A percentile compares a stretch with the other conserved stretches of the same genome.
Conservation (phyloP, 2,329 filamentous ascomycete species). For the Colletotrichum lentis region DNA sequence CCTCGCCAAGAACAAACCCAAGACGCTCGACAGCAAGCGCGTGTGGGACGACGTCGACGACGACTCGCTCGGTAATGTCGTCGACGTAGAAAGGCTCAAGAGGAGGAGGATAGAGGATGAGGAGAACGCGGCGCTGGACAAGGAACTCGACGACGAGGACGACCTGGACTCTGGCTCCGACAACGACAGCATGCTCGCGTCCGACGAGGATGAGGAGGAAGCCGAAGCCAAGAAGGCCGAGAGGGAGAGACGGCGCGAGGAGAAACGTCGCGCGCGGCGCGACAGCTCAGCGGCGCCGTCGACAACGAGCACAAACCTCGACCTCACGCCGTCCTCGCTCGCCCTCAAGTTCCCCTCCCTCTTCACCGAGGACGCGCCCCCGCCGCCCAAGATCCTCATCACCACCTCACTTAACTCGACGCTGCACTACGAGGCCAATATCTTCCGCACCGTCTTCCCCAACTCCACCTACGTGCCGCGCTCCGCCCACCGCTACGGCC, state of each 20-base stretch:
- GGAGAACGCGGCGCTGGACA: conserved; percentile 52
- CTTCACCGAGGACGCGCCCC: conserved; percentile 66
- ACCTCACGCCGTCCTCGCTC: conserved; percentile 68
- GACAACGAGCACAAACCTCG: conserved; percentile 69
- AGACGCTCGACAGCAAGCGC: conserved; percentile 86
- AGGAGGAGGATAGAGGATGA: conserved; percentile 63
- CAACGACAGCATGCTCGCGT: conserved; percentile 78
- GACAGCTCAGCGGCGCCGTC: conserved; percentile 65
- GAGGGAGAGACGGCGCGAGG: conserved; percentile 41
- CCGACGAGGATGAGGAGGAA: conserved; percentile 62
- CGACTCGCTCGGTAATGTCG: conserved; percentile 63
- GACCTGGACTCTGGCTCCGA: conserved; percentile 63
- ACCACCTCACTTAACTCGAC: conserved; percentile 91
- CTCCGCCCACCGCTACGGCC: conserved; percentile 80
- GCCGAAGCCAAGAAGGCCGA: conserved; percentile 55
- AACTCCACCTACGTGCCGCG: conserved; percentile 88
- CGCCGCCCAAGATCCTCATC: conserved; percentile 83
- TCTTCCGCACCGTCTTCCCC: conserved; percentile 84
- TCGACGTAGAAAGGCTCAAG: conserved; percentile 68
- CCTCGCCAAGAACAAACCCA: conserved; percentile 78
- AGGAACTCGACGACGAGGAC: conserved; percentile 48
- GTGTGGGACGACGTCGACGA: conserved; percentile 83
- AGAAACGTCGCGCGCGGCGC: conserved; percentile 50
- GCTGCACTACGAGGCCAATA: conserved; percentile 81
- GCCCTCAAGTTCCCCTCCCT: conserved; percentile 69